These are phyloP conservation scores for Podaxis sp. DNA, from an alignment of 768 basidiomycete species.

Conservation along the genomic window DNA sequence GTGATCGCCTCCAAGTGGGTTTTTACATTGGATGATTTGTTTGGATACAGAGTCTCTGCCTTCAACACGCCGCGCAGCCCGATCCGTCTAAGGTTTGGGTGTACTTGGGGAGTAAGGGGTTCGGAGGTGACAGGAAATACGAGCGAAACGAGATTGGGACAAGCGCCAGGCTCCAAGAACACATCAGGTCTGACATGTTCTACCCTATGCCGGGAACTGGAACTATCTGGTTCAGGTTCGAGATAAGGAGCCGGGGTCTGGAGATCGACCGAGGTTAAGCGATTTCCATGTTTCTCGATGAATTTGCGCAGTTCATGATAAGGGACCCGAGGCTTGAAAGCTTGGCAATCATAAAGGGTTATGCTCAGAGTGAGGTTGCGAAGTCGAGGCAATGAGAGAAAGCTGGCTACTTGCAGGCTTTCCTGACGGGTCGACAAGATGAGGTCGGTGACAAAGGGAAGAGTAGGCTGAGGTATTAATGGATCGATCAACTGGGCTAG, in stretches of 20 bases:
- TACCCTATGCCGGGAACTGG: constrained; percentile 22
- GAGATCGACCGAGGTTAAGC: constrained; percentile 39
- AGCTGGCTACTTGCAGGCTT: constrained; percentile 36
- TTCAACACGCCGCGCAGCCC: constrained; percentile 40
- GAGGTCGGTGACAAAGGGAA: constrained; percentile 42
- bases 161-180: constrained; percentile 40
- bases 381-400: constrained; percentile 40
- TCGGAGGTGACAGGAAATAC: constrained; percentile 39
- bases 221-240: constrained; percentile 31
- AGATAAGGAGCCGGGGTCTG: constrained; percentile 31
- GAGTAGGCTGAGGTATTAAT: constrained; percentile 22
- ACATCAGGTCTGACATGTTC: constrained; percentile 37
- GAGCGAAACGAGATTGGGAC: constrained; percentile 44
- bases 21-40: constrained; percentile 33
- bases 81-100: constrained; percentile 42
- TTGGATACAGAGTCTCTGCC: constrained; percentile 42
- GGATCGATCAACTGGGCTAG: constrained; percentile 16
- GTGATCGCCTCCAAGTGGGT: constrained; percentile 43
- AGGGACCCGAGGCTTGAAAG: constrained; percentile 30
- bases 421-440: constrained; percentile 38
- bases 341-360: constrained; percentile 3
- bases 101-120: constrained; percentile 24
- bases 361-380: constrained; percentile 31
- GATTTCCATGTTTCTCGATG: constrained; percentile 39
- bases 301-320: constrained; percentile 31